Base-by-base conservation (phyloP, 2,329 filamentous ascomycete species). In the Calonectria pseudoturangicola region DNA sequence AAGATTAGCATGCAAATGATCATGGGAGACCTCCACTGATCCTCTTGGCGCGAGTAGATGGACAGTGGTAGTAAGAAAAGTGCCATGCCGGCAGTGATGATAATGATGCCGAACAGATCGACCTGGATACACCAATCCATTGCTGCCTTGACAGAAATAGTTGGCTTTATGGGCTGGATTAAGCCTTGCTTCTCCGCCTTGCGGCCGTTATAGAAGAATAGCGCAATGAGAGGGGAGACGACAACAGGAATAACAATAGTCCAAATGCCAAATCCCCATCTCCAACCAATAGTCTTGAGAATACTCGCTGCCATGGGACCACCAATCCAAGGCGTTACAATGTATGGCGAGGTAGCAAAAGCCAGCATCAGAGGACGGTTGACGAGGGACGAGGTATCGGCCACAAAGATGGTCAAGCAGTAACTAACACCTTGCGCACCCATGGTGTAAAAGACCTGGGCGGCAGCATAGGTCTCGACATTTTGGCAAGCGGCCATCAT, bases 21-120 rank as follows among this genome's bases (percentile, higher is more conserved):
- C 62, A 87, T 82, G 41, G 85, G 83, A 18, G 87, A 88, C 45
- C 82, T 81, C 89, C 88, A 91, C 3, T 85, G 85, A 51, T 86
- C 78, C 45, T 84, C 82, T 13, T 87, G 84, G 43, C 79, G 75
- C 12, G 82, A 75, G 58, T 88, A 86, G 18, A 94, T 84, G n/a
- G 88, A 92, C 79, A 94, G 90, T 0, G 93, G 91, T 1, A 94
- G 85, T n/a, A 94, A 84, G 75, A 94, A 90, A 15, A 93, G 81
- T 0, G 88, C 85, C 36, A 92, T 86, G 0, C 90, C 91, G 1
- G 83, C 83, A 16, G 88, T 86, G 74, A 93, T 83, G 1, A 92
- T 82, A 12, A 91, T 65, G 27, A 92, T 85, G 4, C 92, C 91
- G 21, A 90, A 51, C 3, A 88, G 83, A 75, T 93, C 92, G 64